A percentile compares a stretch with the other conserved stretches of the same genome.
Conservation (phyloP, 805 yeast genomes). For the Wickerhamiella azyma region DNA sequence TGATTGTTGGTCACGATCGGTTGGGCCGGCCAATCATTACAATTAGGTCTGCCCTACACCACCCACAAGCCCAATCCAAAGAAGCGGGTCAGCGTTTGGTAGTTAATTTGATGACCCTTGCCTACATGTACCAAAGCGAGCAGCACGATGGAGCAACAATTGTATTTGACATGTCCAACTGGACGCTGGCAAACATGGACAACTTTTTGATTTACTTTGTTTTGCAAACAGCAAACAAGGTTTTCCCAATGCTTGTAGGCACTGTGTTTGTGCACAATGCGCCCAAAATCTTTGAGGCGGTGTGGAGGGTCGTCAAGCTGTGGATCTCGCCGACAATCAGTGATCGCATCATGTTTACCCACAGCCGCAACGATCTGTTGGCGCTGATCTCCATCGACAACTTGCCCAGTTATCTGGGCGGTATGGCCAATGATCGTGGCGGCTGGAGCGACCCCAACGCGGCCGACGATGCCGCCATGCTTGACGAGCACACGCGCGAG, state of each 20-base stretch:
- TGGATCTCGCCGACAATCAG: conserved; percentile 98
- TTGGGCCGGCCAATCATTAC: conserved; percentile 69
- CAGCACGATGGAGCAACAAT: conserved; percentile 71
- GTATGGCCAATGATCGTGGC: conserved; percentile 36
- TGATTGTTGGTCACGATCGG: conserved; percentile 59
- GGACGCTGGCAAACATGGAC: conserved; percentile 86
- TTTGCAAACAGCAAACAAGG: neutral
- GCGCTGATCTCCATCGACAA: conserved; percentile 44
- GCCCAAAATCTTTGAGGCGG: neutral
- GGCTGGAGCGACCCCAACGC: conserved; percentile 53
- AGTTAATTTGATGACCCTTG: conserved; percentile 60
- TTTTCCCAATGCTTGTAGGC: neutral
- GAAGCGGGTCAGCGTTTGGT: conserved; percentile 67
- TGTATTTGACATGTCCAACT: conserved; percentile 74
- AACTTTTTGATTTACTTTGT: conserved; percentile 72
- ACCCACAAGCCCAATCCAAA: conserved; percentile 49
- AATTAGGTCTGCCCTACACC: conserved; percentile 65
- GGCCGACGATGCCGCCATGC: conserved; percentile 38
- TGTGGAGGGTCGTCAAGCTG: neutral
- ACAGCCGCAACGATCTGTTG: conserved; percentile 48
- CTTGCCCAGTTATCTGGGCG: conserved; percentile 66
- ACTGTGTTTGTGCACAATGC: conserved; percentile 1
- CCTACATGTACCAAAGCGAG: conserved; percentile 60
- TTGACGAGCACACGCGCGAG: conserved; percentile 35
- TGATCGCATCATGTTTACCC: conserved; percentile 73